Evolutionary conservation across 805 yeast species (phyloP), one percentile per base, ranked within the genome.

Genomic region (Cyberlindnera bimundalis): DNA sequence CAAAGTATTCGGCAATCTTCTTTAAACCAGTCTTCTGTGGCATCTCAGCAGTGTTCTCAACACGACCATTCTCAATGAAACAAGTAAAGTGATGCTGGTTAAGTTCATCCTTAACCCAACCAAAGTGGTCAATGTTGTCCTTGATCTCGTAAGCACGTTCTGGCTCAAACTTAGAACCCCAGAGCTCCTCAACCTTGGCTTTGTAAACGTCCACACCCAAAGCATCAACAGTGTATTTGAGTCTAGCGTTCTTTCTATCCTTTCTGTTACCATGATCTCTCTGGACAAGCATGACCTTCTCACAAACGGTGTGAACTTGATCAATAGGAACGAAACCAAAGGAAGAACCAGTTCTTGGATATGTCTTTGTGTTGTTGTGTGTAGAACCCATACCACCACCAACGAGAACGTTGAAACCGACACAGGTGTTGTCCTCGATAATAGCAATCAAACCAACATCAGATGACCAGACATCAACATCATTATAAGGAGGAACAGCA

Each of bases 381-480:
- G 98, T 91, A 30, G 95, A 78, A 56, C 98, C 98, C 98, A 91
- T 91, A 74, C 98, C 98, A 70, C 98, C 98, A 65, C 98, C 98
- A 50, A 83, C 96, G 46, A 84, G 75, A 39, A 91, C 78, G 58
- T 91, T 91, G 73, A 78, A 91, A 42, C 98, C 98, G 45, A 73
- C 60, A 33, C 84, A 77, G 40, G 73, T 66, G 56, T 80, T 74
- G 35, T 66, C 63, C 52, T 76, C 78, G 33, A 88, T 80, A 57
- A 91, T 89, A 24, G 96, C 89, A 61, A 91, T 78, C 52, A 91
- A 73, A 52, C 98, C 98, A 53, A 91, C 79, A 67, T 91, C 98
- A 62, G 88, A 93, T 9, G 96, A 95, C 70, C 86, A 91, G 8
- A 88, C 96, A 67, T 91, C 98, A 38, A 91, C 96, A 65, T 91